Conservation (phyloP, 2,329 filamentous ascomycete species). For the Cryoendolithus antarcticus region DNA sequence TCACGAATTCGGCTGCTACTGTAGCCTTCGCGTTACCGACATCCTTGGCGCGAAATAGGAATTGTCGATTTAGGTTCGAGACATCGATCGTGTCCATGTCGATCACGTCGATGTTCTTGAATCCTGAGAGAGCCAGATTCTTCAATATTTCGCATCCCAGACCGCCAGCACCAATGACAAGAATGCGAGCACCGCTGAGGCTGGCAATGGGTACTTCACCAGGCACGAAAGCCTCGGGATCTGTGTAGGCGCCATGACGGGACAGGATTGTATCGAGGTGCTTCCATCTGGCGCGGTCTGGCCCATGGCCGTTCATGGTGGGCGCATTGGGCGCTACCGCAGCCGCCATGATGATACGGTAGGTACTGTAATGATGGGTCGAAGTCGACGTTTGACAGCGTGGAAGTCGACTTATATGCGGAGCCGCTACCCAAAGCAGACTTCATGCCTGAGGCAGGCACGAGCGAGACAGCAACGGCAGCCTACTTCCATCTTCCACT, state of each 20-base stretch:
- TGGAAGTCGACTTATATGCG: too few relatives aligned
- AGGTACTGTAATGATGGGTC: background rate
- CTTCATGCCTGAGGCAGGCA: too few relatives aligned
- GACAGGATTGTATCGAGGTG: conserved; percentile 72
- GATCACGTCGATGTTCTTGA: conserved; percentile 95
- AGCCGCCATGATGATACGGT: conserved; percentile 12
- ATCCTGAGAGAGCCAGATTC: conserved; percentile 86
- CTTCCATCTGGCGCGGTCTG: conserved; percentile 40
- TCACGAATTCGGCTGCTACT: conserved; percentile 82
- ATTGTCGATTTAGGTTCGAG: conserved; percentile 94
- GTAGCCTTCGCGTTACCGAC: conserved; percentile 91
- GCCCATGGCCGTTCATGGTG: conserved; percentile 22
- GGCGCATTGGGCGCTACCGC: conserved; percentile 10
- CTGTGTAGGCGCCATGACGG: conserved; percentile 68
- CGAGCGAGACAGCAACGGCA: too few relatives aligned
- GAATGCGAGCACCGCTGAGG: conserved; percentile 50
- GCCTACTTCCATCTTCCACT: too few relatives aligned
- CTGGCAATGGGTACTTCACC: conserved; percentile 40
- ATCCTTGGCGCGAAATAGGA: conserved; percentile 82
- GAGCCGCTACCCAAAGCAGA: too few relatives aligned
- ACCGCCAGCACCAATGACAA: conserved; percentile 72
- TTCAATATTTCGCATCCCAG: conserved; percentile 95
- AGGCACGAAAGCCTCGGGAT: conserved; percentile 37
- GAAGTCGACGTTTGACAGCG: too few relatives aligned
- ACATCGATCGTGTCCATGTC: conserved; percentile 99